A percentile compares a stretch with the other conserved stretches of the same genome.
These are phyloP conservation scores for Coelastrella sp. DNA, from an alignment of 139 green algal genomes.

Conservation along the genomic window DNA sequence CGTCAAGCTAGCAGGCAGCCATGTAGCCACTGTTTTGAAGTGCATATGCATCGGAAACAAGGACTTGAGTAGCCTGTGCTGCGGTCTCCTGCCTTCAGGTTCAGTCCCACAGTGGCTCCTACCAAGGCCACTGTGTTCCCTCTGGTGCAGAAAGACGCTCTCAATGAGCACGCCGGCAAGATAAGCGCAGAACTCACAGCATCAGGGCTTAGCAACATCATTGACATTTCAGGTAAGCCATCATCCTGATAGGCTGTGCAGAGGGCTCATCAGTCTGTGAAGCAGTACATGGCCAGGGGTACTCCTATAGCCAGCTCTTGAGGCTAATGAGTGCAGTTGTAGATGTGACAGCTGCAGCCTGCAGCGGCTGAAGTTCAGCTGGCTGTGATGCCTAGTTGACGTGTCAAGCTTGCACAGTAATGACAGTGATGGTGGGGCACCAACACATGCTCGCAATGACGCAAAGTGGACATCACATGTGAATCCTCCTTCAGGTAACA, in stretches of 20 bases:
- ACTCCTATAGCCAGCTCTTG: too few relatives aligned
- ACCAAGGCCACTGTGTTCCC: constrained; percentile 96
- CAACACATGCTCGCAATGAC: background rate
- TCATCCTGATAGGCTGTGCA: background rate
- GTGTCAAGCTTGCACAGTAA: background rate
- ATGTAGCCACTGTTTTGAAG: background rate
- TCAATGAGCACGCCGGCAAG: constrained; percentile 11
- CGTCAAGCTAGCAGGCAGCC: background rate
- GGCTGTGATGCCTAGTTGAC: background rate
- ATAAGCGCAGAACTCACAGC: constrained; percentile 60
- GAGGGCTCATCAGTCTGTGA: too few relatives aligned
- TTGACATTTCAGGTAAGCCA: constrained; percentile 88
- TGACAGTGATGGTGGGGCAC: too few relatives aligned
- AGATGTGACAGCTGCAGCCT: background rate
- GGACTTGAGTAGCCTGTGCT: background rate
- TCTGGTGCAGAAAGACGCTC: constrained; percentile 71
- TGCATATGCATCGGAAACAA: background rate
- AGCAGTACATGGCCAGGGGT: too few relatives aligned
- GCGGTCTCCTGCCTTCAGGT: constrained; percentile 77
- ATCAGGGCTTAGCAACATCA: constrained; percentile 85
- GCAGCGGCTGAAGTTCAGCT: background rate
- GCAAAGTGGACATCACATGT: background rate
- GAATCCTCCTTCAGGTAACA: constrained; percentile 54
- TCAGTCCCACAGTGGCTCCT: constrained; percentile 93
- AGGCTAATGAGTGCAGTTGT: too few relatives aligned